Evolutionary conservation across 2,329 filamentous ascomycete genomes (phyloP), one percentile per base, ranked within the genome.

Genomic region (Hortaea werneckii): DNA sequence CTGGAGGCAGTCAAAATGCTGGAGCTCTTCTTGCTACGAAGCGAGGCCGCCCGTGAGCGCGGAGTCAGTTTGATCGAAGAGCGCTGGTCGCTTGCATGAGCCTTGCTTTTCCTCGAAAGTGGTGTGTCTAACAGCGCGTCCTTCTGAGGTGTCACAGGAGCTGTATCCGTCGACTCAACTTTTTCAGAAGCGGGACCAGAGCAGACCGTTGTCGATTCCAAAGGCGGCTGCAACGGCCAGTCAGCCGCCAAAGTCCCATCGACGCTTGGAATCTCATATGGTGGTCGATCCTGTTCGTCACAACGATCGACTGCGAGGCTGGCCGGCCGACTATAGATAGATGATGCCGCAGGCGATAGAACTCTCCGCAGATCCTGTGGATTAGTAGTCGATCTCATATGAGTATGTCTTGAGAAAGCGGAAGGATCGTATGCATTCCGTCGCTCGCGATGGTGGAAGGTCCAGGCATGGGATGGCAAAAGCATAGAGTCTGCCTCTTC

Each of bases 291-390:
- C 9, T 43, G n/a, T 29, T 29, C n/a, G 5, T 28, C 41, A 37
- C 10, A 3, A 37, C 10, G 8, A 8, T 8, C 7, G 8, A 4
- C 29, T 11, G n/a, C 41, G 6, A 32, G 5, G 13, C 37, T 39
- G 8, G 37, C 11, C 10, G 52, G 66, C 53, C 34, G 65, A 59
- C 52, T 67, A 38, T 70, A 70, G 12, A 68, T 56, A 0, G 67
- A 70, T 0, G 67, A 70, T 2, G 54, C 38, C 27, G 45, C 43
- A 27, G 50, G 41, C 10, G 48, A 45, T 13, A 42, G 27, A 7
- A 40, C 35, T 40, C 10, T 37, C 30, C 35, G 27, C n/a, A 6
- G 34, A 29, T n/a, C 12, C 7, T 44, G 43, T 11, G 10, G 34
- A 39, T 29, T 29, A 9, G 37, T 40, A 13, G 9, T 39, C 11